A percentile compares a stretch with the other conserved stretches of the same genome.
phyloP scores from a whole-genome alignment of 257 asterid genomes.

The Solanum gandarillasii region DNA sequence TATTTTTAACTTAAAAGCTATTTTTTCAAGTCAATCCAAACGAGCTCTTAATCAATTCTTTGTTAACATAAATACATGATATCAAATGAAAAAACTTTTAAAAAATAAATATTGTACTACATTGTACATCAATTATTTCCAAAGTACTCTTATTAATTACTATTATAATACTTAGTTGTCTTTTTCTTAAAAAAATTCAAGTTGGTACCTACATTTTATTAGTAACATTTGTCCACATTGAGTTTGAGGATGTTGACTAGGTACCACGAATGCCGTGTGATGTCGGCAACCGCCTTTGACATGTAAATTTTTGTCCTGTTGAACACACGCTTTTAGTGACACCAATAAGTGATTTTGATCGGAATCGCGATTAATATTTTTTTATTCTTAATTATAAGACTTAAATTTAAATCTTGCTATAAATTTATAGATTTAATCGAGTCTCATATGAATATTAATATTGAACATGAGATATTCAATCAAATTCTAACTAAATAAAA shows the following conservation, averaged over 20 bases:
- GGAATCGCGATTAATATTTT: not conserved
- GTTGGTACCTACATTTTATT: not conserved
- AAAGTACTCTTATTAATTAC: too few species aligned
- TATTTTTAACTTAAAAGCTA: too few species aligned
- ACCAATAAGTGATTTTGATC: not conserved
- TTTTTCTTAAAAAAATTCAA: not conserved
- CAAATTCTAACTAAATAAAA: too few species aligned
- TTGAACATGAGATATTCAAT: too few species aligned
- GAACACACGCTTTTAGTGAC: not conserved
- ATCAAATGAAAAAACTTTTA: too few species aligned
- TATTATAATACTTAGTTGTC: not conserved
- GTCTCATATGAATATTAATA: too few species aligned
- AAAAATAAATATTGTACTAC: too few species aligned
- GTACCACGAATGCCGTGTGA: not conserved
- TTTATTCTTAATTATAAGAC: not conserved
- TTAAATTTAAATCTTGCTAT: accelerated
- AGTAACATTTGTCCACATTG: not conserved
- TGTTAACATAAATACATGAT: accelerated
- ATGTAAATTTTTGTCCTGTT: constrained; percentile 3
- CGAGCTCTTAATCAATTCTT: not conserved
- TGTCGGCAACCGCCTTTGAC: constrained; percentile 6
- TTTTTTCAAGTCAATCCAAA: too few species aligned
- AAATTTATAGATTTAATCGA: too few species aligned
- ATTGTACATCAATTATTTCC: too few species aligned
- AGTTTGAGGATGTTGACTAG: constrained; percentile 4